A percentile compares a stretch with the other conserved stretches of the same genome.
phyloP scores from a whole-genome alignment of 2,329 filamentous ascomycete species.

The Penicillium sp. region DNA sequence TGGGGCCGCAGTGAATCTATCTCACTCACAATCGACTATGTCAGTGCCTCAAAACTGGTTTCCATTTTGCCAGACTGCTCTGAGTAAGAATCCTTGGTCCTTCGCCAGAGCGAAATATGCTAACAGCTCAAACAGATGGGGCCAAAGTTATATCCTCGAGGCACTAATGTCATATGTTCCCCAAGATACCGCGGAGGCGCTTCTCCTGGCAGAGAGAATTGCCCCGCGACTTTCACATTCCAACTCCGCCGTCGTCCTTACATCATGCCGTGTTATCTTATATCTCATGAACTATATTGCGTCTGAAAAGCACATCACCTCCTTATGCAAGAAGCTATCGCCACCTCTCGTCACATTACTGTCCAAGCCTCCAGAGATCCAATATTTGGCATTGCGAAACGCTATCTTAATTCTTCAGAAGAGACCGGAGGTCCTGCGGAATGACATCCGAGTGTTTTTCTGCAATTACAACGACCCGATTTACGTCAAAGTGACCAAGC shows the following conservation, averaged over 20 bases:
- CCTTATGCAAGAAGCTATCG: constrained; percentile 86
- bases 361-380: constrained; percentile 96
- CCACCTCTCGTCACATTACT: constrained; percentile 91
- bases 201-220: constrained; percentile 88
- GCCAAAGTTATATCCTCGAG: constrained; percentile 97
- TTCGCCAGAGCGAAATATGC: not conserved
- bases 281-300: constrained; percentile 99
- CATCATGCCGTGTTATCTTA: constrained; percentile 91
- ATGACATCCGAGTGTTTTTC: constrained; percentile 98
- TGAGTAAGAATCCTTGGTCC: constrained; percentile 62
- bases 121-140: constrained; percentile 66
- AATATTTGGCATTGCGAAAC: constrained; percentile 92
- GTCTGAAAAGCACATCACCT: constrained; percentile 82
- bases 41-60: constrained; percentile 96
- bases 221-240: constrained; percentile 94
- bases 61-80: constrained; percentile 95
- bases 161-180: constrained; percentile 97
- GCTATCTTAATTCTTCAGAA: constrained; percentile 90
- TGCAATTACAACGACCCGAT: constrained; percentile 99
- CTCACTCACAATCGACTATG: constrained; percentile 96
- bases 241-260: constrained; percentile 93
- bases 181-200: constrained; percentile 82
- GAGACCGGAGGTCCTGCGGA: constrained; percentile 86
- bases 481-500: constrained; percentile 98
- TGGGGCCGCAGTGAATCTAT: constrained; percentile 98